Evolutionary conservation across 1,284 basidiomycete genomes (phyloP).

Genomic region (Malassezia yamatoensis): DNA sequence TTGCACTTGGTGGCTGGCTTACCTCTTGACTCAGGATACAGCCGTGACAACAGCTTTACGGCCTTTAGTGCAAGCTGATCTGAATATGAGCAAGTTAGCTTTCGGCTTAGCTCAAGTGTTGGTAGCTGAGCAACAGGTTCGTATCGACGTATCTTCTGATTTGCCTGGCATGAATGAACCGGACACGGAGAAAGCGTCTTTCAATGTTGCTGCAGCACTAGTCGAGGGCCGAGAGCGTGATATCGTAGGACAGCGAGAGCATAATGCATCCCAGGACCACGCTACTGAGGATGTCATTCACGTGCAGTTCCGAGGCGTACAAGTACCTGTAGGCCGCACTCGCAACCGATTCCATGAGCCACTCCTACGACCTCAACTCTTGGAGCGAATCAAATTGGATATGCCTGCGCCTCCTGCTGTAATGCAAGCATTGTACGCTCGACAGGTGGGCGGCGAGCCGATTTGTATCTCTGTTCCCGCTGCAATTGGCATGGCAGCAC

Average conservation of each 20-base stretch:
- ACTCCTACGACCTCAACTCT: conserved; percentile 29
- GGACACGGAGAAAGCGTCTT: conserved; percentile 62
- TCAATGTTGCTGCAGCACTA: conserved; percentile 53
- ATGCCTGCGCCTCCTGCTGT: conserved; percentile 12
- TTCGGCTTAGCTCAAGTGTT: conserved; percentile 29
- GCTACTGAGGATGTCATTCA: conserved; percentile 53
- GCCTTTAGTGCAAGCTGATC: conserved; percentile 16
- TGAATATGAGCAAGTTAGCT: background rate
- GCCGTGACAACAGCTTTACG: conserved; percentile 30
- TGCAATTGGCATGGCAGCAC: conserved; percentile 24
- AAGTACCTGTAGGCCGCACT: conserved; percentile 30
- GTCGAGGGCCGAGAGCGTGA: conserved; percentile 30
- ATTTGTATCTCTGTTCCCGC: conserved; percentile 22
- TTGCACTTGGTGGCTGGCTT: conserved; percentile 39
- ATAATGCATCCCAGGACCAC: conserved; percentile 55
- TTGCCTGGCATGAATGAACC: background rate
- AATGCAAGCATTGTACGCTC: conserved; percentile 7
- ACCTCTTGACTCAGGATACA: conserved; percentile 34
- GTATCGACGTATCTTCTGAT: conserved; percentile 8
- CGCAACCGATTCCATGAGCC: conserved; percentile 38
- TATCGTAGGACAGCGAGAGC: conserved; percentile 23
- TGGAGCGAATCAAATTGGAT: conserved; percentile 21
- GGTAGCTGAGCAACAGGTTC: conserved; percentile 28
- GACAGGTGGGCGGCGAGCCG: conserved; percentile 12
- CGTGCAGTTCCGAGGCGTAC: conserved; percentile 32